Conservation (phyloP, 768 basidiomycete genomes). For the Russula abietina region DNA sequence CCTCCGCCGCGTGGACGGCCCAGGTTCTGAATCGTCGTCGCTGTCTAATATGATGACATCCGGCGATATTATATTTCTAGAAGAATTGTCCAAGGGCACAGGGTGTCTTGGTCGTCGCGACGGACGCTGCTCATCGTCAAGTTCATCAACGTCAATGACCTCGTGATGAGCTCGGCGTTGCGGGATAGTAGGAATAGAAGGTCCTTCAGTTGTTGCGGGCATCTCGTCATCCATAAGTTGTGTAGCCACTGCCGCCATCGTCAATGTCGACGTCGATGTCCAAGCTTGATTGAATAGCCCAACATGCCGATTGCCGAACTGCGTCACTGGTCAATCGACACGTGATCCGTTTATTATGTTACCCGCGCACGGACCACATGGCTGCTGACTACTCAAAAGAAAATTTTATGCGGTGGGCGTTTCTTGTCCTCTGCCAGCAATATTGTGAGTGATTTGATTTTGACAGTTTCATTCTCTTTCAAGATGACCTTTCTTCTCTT, state of each 20-base stretch:
- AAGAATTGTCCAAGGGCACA: background rate
- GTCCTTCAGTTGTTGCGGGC: background rate
- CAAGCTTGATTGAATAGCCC: background rate
- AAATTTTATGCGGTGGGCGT: background rate
- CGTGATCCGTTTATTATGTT: slow-evolving; percentile 7
- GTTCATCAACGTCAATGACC: slow-evolving; percentile 43
- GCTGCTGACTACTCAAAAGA: background rate
- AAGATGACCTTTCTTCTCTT: slow-evolving; percentile 80
- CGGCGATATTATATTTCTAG: background rate
- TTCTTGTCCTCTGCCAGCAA: background rate
- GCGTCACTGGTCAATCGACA: background rate
- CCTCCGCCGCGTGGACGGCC: slow-evolving; percentile 18
- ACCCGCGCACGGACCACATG: slow-evolving; percentile 21
- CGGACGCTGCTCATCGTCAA: slow-evolving; percentile 33
- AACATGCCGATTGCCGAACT: background rate
- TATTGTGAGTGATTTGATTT: background rate
- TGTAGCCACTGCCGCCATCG: background rate
- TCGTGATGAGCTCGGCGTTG: slow-evolving; percentile 25
- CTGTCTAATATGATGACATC: slow-evolving; percentile 36
- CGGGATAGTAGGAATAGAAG: slow-evolving; percentile 17
- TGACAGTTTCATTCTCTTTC: slow-evolving; percentile 2
- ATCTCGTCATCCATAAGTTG: slow-evolving; percentile 1
- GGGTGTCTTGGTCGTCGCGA: slow-evolving; percentile 16
- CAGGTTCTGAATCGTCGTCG: slow-evolving; percentile 35
- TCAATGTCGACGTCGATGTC: slow-evolving; percentile 10